Evolutionary conservation across 1,284 basidiomycete genomes (phyloP), one percentile per base, ranked within the genome.

Genomic region (Xerocomus amazonicus): DNA sequence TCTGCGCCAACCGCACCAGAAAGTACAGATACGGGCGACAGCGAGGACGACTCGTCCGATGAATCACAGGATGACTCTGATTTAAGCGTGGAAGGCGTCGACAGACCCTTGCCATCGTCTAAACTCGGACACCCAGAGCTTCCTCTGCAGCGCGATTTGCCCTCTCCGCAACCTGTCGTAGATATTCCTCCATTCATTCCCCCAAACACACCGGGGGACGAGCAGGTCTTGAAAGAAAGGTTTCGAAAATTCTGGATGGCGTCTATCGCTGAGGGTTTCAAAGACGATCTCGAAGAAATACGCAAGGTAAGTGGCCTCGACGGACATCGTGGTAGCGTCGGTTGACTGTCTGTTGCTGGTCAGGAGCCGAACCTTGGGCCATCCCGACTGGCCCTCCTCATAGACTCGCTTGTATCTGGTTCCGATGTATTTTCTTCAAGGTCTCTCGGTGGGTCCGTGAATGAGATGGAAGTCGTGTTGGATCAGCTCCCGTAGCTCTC

Each of bases 231-330:
- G 58, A 82, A 79, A 56, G 79, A 79, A 27, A 78, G 74, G 37
- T 90, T 90, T 61, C 71, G 80, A 48, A 83, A 83, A 61, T 89
- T 90, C 61, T 91, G 87, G 87, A 89, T 91, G 86, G 67, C 79
- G 3, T 79, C 82, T 3, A 75, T 90, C 4, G 87, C 83, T 1
- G 87, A 90, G 63, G 86, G 80, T 14, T 91, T 90, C 67, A 78
- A 78, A 53, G 82, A 87, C 45, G 88, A 90, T 63, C 70, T 91
- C 16, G 84, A 88, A 59, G 76, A 83, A 58, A 83, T 90, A 58
- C 80, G 83, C 37, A 89, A 89, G 74, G 87, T 48, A 26, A 19
- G 52, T 37, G 10, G 16, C 31, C 17, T n/a, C 6, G 9, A 26
- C 6, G 1, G 14, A 12, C 13, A 23, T 10, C 3, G 23, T 34